Percentiles rank a stretch among this genome's conserved stretches.
phyloP scores from a whole-genome alignment of 441 rosid species.

The Viola pubescens region DNA sequence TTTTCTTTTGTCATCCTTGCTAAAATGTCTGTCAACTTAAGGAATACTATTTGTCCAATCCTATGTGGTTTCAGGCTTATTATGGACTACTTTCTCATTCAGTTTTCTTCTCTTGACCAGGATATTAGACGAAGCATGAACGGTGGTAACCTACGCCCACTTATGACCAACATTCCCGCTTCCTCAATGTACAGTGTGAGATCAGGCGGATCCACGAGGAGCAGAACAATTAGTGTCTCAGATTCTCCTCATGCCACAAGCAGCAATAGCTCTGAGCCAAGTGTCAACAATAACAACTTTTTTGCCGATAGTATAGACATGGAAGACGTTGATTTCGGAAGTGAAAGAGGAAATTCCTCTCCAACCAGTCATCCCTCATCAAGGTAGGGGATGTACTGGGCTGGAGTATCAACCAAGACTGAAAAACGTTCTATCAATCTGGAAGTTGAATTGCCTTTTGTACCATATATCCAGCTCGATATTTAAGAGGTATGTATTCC shows the following conservation, averaged over 20 bases:
- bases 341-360: constrained; percentile 44
- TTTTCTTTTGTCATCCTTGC: too few species aligned
- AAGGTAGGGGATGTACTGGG: too few species aligned
- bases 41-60: too few species aligned
- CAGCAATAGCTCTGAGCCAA: constrained; percentile 72
- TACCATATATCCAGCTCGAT: not conserved
- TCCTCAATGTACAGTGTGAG: constrained; percentile 74
- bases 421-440: too few species aligned
- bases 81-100: not conserved
- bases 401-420: too few species aligned
- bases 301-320: constrained; percentile 45
- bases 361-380: constrained; percentile 27
- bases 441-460: too few species aligned
- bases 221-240: constrained; percentile 45
- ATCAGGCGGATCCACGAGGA: constrained; percentile 39
- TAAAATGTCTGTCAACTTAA: too few species aligned
- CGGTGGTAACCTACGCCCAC: constrained; percentile 49
- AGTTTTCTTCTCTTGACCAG: constrained; percentile 26
- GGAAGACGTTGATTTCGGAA: constrained; percentile 39
- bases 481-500: not conserved
- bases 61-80: not conserved
- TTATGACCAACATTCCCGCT: constrained; percentile 60
- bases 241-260: constrained; percentile 64
- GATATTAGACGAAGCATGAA: constrained; percentile 65
- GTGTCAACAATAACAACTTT: constrained; percentile 48